phyloP scores from a whole-genome alignment of 2,329 filamentous ascomycete genomes.

The Didymella pomorum region DNA sequence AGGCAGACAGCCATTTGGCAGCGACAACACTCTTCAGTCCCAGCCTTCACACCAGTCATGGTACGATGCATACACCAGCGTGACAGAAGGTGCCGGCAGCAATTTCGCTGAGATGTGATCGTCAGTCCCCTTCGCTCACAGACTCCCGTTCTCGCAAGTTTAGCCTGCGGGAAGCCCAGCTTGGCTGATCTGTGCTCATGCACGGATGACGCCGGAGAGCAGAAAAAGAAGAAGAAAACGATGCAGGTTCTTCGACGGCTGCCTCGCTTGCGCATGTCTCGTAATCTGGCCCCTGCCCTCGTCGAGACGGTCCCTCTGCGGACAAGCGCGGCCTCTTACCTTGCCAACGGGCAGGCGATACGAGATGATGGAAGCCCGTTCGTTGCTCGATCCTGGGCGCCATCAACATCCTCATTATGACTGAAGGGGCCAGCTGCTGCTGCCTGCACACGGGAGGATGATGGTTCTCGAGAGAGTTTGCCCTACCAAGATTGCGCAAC shows the following conservation, averaged over 20 bases:
- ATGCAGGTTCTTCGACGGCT: constrained; percentile 42
- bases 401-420: constrained; percentile 27
- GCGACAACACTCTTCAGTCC: constrained; percentile 6
- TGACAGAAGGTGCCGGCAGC: constrained; percentile 33
- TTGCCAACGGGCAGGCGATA: constrained; percentile 42
- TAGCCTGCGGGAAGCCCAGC: constrained; percentile 46
- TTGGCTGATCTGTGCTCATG: constrained; percentile 38
- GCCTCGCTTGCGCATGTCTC: constrained; percentile 37
- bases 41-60: constrained; percentile 15
- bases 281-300: constrained; percentile 32
- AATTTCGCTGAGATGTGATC: constrained; percentile 44
- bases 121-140: constrained; percentile 40
- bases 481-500: constrained; percentile 7
- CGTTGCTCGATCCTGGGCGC: constrained; percentile 36
- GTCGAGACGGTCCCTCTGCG: constrained; percentile 29
- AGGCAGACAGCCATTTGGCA: constrained; percentile 8
- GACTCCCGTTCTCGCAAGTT: constrained; percentile 45
- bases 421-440: constrained; percentile 9
- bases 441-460: constrained; percentile 3
- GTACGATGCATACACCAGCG: constrained; percentile 33
- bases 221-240: constrained; percentile 37
- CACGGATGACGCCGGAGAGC: constrained; percentile 46
- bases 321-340: constrained; percentile 29
- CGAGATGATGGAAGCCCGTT: constrained; percentile 37
- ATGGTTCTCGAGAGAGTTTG: constrained; percentile 8